Percentiles rank a stretch among this genome's conserved stretches.
Conservation (phyloP, 192 early-diverging fungal species). For the Diversispora eburnea region DNA sequence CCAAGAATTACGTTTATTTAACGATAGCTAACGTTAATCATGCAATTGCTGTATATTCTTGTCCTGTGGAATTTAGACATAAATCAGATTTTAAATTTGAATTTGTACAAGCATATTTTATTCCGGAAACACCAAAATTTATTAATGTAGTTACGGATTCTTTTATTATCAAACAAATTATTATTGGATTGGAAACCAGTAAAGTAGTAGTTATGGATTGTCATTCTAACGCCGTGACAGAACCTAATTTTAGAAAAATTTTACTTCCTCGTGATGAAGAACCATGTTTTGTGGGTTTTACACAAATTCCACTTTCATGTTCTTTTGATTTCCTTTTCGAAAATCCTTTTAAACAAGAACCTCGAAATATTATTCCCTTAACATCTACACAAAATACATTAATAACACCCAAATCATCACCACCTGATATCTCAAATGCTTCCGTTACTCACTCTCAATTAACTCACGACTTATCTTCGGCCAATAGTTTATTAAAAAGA, state of each 20-base stretch:
- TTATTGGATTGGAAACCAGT: background rate
- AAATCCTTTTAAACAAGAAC: background rate
- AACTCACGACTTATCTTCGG: background rate
- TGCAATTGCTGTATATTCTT: background rate
- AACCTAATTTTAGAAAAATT: background rate
- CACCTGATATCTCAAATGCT: background rate
- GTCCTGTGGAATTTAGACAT: background rate
- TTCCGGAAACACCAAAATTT: constrained; percentile 7
- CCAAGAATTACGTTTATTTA: background rate
- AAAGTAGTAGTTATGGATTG: constrained; percentile 3
- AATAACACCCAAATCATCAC: background rate
- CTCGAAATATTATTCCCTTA: background rate
- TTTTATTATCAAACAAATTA: constrained; percentile 6
- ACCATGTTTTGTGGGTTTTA: constrained; percentile 1
- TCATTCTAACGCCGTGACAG: background rate
- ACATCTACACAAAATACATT: background rate
- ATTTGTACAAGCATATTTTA: background rate
- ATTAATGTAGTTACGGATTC: background rate
- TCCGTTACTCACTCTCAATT: too few species aligned
- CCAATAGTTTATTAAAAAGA: background rate
- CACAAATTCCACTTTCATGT: background rate
- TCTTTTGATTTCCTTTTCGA: constrained; percentile 1
- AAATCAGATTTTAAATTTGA: constrained; percentile 9
- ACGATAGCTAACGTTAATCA: background rate
- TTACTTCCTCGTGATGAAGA: constrained; percentile 4